Evolutionary conservation across 208 protist genomes (phyloP), one percentile per base, ranked within the genome.

Genomic region (Leishmania turanica): DNA sequence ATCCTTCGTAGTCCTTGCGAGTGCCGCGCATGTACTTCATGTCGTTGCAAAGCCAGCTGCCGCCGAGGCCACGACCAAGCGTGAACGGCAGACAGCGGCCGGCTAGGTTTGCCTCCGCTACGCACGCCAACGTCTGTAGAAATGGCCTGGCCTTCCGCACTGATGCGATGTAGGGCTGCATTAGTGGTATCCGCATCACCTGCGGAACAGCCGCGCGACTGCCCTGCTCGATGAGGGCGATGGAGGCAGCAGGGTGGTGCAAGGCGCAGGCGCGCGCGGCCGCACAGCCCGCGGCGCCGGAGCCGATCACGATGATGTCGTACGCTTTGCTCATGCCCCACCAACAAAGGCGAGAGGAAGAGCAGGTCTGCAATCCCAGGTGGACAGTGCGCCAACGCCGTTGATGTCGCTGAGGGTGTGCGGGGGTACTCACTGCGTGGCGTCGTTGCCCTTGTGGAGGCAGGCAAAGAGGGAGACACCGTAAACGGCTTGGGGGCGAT

Each of bases 221-320:
- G 68, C 91, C 93, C 45, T 89, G 82, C 68, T 97, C 93, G 11
- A 97, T 31, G n/a, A 97, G 84, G 45, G 90, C 87, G 37, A 97
- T 80, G 24, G 77, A 80, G 42, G 90, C 88, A 51, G 76, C 70
- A 24, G 93, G 88, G 82, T 90, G 69, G 5, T 85, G 80, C 7
- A 85, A 34, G n/a, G 91, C 89, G n/a, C 94, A 86, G 31, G 80
- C 53, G n/a, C 89, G 89, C 27, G 87, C 90, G 0, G 86, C 87
- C n/a, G 89, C 89, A 66, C 90, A 95, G 69, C 93, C 93, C 2
- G 93, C 90, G 7, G 89, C 86, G 34, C 93, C 93, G 34, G 93
- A 88, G 21, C 93, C 93, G 58, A 97, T 72, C 2, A 97, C 87
- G 37, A 97, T 80, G 77, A 93, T 84, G 78, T 97, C 91, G 80